Base-by-base conservation (phyloP, 805 yeast genomes). In the Suhomyces faveliae region DNA sequence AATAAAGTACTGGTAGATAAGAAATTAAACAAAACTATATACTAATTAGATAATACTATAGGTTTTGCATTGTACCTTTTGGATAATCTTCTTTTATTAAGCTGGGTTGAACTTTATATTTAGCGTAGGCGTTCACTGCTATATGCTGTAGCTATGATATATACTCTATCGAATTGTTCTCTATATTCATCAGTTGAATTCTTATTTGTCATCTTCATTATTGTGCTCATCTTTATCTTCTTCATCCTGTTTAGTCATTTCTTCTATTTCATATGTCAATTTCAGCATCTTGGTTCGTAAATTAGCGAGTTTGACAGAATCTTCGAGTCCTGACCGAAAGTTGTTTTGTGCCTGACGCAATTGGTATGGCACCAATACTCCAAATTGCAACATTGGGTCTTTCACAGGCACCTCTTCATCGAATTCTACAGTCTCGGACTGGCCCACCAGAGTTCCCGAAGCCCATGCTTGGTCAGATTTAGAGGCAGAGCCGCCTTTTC, bases 331-430 rank as follows among this genome's bases (percentile, higher is more conserved):
- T 5, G 8, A 29, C n/a, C 15, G 25, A 40, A 62, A 62, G 35
- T 35, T 35, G 2, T 23, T 13, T 44, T 62, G 66, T 1, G 65
- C 51, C 22, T 48, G 47, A 5, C 57, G 49, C 27, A 62, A 49
- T 33, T 57, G 62, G 37, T 43, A 44, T 12, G 66, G 64, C 37
- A 57, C 61, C 48, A 62, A 46, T 2, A 55, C 55, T 2, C 66
- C 63, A 42, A 62, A 62, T 37, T 62, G 67, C 38, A 42, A 22
- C n/a, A 62, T 49, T 4, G 66, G 66, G 38, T 53, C 52, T 22
- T 27, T 40, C 17, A 40, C 23, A 17, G 37, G 21, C 2, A 23
- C 43, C 11, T 10, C 21, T 12, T 12, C 23, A 5, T 12, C 13
- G 5, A 17, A 6, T 17, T 40, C 43, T 10, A 24, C n/a, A 3